Conservation (phyloP, 805 yeast genomes). For the Pichia gijzeniarum region DNA sequence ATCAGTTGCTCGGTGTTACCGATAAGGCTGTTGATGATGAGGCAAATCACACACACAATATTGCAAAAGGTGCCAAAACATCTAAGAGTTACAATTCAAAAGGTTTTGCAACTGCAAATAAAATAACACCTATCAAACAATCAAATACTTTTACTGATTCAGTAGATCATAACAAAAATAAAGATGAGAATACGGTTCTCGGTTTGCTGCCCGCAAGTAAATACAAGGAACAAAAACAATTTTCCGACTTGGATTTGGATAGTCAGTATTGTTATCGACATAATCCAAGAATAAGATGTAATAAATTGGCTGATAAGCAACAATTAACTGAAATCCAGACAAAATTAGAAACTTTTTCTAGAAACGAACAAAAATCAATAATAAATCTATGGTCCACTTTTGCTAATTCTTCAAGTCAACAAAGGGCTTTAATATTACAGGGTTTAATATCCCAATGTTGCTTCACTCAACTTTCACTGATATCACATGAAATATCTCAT, state of each 20-base stretch:
- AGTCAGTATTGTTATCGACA: constrained; percentile 85
- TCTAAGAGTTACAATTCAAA: too few species aligned
- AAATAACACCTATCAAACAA: not conserved
- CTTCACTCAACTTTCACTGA: constrained; percentile 86
- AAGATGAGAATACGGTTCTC: not conserved
- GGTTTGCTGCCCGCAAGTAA: not conserved
- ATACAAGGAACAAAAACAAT: not conserved
- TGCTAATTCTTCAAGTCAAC: constrained; percentile 62
- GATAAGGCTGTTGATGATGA: not conserved
- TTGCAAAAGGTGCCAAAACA: too few species aligned
- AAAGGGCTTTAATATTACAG: constrained; percentile 68
- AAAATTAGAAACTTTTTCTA: constrained; percentile 50
- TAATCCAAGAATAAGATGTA: constrained; percentile 78
- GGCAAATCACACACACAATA: not conserved
- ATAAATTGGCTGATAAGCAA: constrained; percentile 57
- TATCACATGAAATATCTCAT: constrained; percentile 70
- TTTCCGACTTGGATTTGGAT: constrained; percentile 40
- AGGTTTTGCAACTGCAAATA: not conserved
- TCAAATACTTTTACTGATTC: not conserved
- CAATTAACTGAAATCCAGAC: constrained; percentile 60
- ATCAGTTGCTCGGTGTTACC: not conserved
- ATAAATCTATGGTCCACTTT: constrained; percentile 81
- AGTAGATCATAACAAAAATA: not conserved
- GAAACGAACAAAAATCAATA: constrained; percentile 70
- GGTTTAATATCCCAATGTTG: constrained; percentile 89